Evolutionary conservation across 306 rosid species (phyloP), one percentile per base, ranked within the genome.

Genomic region (Trichosanthes cucumerina): DNA sequence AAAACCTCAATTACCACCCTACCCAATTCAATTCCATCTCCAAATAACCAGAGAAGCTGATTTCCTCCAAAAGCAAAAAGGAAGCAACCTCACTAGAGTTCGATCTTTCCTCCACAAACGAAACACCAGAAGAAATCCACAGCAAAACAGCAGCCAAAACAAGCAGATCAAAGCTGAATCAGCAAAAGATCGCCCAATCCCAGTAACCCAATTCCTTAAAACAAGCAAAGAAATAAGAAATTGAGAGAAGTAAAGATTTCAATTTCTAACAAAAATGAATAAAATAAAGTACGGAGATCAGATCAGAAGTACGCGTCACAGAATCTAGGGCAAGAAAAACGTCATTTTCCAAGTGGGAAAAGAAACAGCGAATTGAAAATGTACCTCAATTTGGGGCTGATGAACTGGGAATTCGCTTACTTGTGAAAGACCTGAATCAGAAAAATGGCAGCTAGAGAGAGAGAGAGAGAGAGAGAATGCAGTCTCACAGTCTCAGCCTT

Each of bases 241-340:
- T 38, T 21, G 15, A 76, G 38, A 26, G 7, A 72, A 72, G 57
- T 0, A 43, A 47, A 31, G 56, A 50, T 33, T 31, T 39, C 4
- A 19, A 19, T 54, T 23, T 2, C 3, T 53, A 8, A 19, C 38
- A 73, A 63, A 16, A 33, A 63, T 18, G 50, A 80, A 6, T 28
- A 49, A 49, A 74, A 49, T 19, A 74, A 56, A n/a, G 78, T 65
- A 41, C 41, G 62, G 63, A 87, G 86, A 90, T 86, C 90, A 56
- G 95, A 90, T 89, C 97, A 81, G 86, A 81, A 79, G 49, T 18
- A 73, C n/a, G 77, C 75, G 58, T 63, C 81, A 68, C 76, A 58
- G 78, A 87, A 84, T 82, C 89, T 81, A 82, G 85, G 89, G 90
- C 78, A 82, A 76, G 60, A 74, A 75, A 79, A 84, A 77, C 81